Base-by-base conservation (phyloP, 73 alveolate species). In the Stentor roeselii region DNA sequence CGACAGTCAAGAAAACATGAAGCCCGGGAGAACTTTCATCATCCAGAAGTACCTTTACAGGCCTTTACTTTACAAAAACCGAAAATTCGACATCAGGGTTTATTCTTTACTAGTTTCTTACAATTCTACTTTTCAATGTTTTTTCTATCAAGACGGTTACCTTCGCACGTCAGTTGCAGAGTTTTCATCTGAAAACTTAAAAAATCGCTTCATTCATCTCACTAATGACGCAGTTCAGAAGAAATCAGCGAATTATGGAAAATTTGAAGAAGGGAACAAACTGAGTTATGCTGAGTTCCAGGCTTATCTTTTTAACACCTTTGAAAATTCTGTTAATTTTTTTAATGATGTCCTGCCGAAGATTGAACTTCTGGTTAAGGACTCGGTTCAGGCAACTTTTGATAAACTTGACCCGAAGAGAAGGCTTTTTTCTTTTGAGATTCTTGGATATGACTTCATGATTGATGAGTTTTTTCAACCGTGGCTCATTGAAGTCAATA, bases 151-250 rank as follows among this genome's bases (percentile, higher is more conserved):
- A n/a, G 95, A 90, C 35, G 92, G 95, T 3, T 90, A 90, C 83
- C 75, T 90, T 4, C 75, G 95, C 39, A 90, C 95, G 14, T 75
- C 92, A 0, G 58, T 87, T 75, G 67, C 60, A 76, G 90, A 90
- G 40, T 90, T 78, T 76, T 58, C 75, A 4, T 36, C 83, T 30
- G 75, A 76, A 36, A 86, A 90, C 75, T 37, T 90, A 35, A 4
- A 60, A 41, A 76, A 86, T 38, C 36, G 88, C 60, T 90, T 86
- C 77, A 90, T 90, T 40, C 95, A 90, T 83, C 61, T 90, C 3
- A 90, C 95, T 2, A 90, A 90, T 76, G 95, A 90, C 78, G 95
- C 95, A n/a, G 85, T 90, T 0, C 77, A 90, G 85, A 90, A 90
- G 86, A 86, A 86, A 75, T 59, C 89, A 27, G 92, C 86, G 4